These are phyloP conservation scores for Incumbomyces lentus DNA, from an alignment of 2,329 filamentous ascomycete genomes.

Conservation along the genomic window DNA sequence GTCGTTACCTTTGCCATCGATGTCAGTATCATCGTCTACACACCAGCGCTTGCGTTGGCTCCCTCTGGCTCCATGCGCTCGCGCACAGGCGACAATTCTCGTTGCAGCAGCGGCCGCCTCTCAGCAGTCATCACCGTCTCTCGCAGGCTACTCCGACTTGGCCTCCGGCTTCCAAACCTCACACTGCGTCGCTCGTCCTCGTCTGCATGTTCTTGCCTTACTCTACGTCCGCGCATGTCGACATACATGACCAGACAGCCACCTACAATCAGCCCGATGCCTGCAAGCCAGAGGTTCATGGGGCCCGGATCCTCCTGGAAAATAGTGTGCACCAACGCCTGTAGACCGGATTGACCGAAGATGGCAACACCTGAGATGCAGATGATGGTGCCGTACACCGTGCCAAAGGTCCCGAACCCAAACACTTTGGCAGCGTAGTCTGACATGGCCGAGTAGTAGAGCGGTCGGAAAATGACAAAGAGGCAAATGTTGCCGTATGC, in stretches of 20 bases:
- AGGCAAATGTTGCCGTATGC: constrained; percentile 64
- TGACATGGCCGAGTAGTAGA: constrained; percentile 85
- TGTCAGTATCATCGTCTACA: background rate
- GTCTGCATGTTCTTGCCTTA: background rate
- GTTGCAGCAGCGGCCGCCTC: background rate
- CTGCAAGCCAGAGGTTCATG: constrained; percentile 60
- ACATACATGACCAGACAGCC: constrained; percentile 49
- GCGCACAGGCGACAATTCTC: constrained; percentile 2
- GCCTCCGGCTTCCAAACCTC: background rate
- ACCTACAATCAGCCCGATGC: constrained; percentile 55
- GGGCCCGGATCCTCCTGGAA: constrained; percentile 67
- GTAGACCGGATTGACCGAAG: constrained; percentile 69
- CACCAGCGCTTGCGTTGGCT: background rate
- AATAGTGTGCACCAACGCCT: constrained; percentile 62
- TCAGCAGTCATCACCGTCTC: background rate
- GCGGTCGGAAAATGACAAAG: constrained; percentile 77
- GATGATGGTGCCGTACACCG: constrained; percentile 82
- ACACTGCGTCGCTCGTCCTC: constrained; percentile 5
- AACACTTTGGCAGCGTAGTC: constrained; percentile 90
- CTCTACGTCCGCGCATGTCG: background rate
- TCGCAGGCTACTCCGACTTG: background rate
- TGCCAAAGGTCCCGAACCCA: constrained; percentile 82
- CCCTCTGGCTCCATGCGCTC: constrained; percentile 1
- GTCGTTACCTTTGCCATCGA: too few species aligned
- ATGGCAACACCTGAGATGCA: constrained; percentile 75